A percentile compares a stretch with the other conserved stretches of the same genome.
These are phyloP conservation scores for Spizellomyces punctatus DNA, from an alignment of 192 early-diverging fungal species.

Conservation along the genomic window DNA sequence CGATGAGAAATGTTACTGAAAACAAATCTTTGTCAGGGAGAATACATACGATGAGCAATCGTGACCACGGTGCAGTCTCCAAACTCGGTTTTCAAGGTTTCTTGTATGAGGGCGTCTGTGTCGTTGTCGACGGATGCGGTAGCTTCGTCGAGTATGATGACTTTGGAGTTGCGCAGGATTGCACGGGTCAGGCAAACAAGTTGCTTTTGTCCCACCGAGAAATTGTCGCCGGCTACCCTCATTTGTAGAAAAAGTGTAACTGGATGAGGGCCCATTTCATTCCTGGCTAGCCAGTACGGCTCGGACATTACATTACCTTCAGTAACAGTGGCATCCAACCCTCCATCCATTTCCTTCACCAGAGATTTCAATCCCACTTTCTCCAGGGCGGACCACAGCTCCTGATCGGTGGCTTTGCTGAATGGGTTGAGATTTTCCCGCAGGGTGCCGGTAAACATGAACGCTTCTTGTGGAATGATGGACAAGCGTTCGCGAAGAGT, in stretches of 20 bases:
- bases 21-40: no score
- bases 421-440: slow-evolving; percentile 53
- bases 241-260: no score
- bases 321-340: background rate
- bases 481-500: slow-evolving; percentile 54
- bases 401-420: slow-evolving; percentile 39
- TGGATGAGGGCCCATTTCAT: no score
- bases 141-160: slow-evolving; percentile 71
- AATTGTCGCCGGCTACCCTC: slow-evolving; percentile 77
- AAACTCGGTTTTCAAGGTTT: slow-evolving; percentile 68
- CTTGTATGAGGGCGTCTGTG: slow-evolving; percentile 47
- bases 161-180: slow-evolving; percentile 49
- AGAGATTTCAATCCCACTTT: background rate
- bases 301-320: no score
- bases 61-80: slow-evolving; percentile 64
- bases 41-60: slow-evolving; percentile 76
- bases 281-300: no score
- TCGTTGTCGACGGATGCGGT: slow-evolving; percentile 65
- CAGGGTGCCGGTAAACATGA: slow-evolving; percentile 54
- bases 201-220: slow-evolving; percentile 60
- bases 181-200: slow-evolving; percentile 65
- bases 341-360: background rate
- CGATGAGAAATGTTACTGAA: no score
- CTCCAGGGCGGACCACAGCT: slow-evolving; percentile 48
- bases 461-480: slow-evolving; percentile 55